These are phyloP conservation scores for Eurotiales sp. DNA, from an alignment of 2,329 filamentous ascomycete species.

Conservation along the genomic window DNA sequence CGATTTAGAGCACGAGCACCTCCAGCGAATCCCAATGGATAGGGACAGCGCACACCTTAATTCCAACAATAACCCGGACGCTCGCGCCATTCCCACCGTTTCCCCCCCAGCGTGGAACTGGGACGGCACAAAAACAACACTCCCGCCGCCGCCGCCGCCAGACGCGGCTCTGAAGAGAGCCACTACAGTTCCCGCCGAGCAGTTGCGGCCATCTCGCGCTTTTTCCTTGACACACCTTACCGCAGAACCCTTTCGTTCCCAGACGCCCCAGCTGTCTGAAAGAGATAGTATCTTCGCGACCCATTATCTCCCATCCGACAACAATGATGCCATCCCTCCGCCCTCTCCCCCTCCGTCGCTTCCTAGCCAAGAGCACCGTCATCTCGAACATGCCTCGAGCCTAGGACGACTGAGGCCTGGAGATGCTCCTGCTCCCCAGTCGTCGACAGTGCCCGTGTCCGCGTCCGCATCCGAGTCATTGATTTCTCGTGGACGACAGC, in stretches of 20 bases:
- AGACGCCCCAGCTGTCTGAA: conserved; percentile 55
- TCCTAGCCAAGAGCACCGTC: conserved; percentile 26
- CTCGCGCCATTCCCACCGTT: background rate
- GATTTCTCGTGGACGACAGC: background rate
- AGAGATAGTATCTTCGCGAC: conserved; percentile 63
- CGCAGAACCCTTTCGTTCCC: conserved; percentile 20
- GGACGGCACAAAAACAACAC: background rate
- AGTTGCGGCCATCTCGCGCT: conserved; percentile 11
- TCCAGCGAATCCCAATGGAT: conserved; percentile 13
- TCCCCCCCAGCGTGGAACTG: background rate
- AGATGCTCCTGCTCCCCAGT: conserved; percentile 27
- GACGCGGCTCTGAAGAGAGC: conserved; percentile 15
- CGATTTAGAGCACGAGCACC: conserved; percentile 17
- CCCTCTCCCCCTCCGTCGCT: conserved; percentile 34
- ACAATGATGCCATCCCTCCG: conserved; percentile 32
- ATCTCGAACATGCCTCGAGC: conserved; percentile 18
- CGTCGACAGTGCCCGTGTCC: conserved; percentile 19
- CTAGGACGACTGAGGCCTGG: conserved; percentile 28
- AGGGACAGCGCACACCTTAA: conserved; percentile 21
- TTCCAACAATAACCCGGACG: conserved; percentile 2
- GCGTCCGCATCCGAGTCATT: background rate
- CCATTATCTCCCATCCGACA: conserved; percentile 52
- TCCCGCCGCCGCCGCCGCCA: conserved; percentile 2
- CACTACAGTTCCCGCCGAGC: conserved; percentile 12
- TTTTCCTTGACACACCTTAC: conserved; percentile 4